Percentiles rank a stretch among this genome's conserved stretches.
These are phyloP conservation scores for Linnemannia hyalina DNA, from an alignment of 192 early-diverging fungal species.

Conservation along the genomic window DNA sequence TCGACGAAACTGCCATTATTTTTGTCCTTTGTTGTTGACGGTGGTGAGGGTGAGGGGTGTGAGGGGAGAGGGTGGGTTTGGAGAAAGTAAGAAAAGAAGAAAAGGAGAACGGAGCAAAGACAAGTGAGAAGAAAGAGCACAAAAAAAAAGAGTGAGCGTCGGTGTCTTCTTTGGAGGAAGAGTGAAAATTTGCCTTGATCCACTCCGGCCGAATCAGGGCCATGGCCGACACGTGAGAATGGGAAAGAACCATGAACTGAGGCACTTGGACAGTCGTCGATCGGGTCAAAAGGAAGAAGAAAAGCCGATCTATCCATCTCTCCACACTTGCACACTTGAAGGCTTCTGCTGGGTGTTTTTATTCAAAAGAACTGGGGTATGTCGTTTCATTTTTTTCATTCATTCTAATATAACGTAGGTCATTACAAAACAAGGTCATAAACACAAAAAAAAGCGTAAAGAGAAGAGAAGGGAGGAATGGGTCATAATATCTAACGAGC, in stretches of 20 bases:
- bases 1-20: slow-evolving; percentile 34
- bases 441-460: neutral
- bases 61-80: neutral
- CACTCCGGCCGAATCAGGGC: slow-evolving; percentile 40
- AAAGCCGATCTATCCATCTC: neutral
- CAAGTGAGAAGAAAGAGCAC: neutral
- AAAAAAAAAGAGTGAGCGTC: neutral
- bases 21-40: neutral
- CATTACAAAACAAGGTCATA: slow-evolving; percentile 8
- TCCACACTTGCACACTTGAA: neutral
- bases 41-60: neutral
- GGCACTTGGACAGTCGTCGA: neutral
- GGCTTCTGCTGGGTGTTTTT: neutral
- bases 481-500: neutral
- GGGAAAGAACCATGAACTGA: no score
- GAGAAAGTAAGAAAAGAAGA: neutral
- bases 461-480: neutral
- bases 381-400: neutral
- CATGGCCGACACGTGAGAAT: slow-evolving; percentile 40
- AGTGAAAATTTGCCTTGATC: neutral
- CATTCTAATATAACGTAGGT: neutral
- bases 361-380: slow-evolving; percentile 2
- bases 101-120: neutral
- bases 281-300: neutral
- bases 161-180: neutral